phyloP scores from a whole-genome alignment of 2,329 filamentous ascomycete genomes.

The Xylaria sp. region DNA sequence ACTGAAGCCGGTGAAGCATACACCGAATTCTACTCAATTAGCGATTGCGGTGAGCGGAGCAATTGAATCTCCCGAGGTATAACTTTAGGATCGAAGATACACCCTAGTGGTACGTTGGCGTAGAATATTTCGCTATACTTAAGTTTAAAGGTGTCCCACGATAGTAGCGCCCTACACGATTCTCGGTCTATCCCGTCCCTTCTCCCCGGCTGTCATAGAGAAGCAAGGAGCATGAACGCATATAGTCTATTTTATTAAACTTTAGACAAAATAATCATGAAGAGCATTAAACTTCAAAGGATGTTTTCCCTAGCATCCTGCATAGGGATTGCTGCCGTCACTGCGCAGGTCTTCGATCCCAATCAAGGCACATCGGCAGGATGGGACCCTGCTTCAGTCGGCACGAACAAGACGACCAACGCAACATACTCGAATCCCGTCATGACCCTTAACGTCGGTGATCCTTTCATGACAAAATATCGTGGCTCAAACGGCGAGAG shows the following conservation, averaged over 20 bases:
- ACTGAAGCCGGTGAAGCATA: conserved; percentile 20
- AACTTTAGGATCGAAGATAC: not conserved
- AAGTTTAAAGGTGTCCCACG: conserved; percentile 12
- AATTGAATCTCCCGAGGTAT: not conserved
- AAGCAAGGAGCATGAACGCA: conserved; percentile 13
- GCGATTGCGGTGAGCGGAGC: not conserved
- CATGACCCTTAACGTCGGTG: conserved; percentile 53
- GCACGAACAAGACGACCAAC: conserved; percentile 52
- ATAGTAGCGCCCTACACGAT: not conserved
- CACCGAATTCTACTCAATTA: conserved; percentile 14
- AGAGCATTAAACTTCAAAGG: conserved; percentile 5
- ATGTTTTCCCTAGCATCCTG: conserved; percentile 20
- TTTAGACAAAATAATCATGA: conserved; percentile 26
- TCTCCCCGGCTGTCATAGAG: not conserved
- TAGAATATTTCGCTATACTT: conserved; percentile 18
- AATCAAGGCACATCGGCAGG: conserved; percentile 46
- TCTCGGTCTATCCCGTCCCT: not conserved
- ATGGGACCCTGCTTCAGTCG: conserved; percentile 50
- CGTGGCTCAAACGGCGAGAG: conserved; percentile 47
- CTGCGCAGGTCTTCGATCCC: conserved; percentile 49
- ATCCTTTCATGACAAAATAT: conserved; percentile 55
- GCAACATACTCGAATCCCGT: conserved; percentile 56
- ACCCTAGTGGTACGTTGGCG: not conserved
- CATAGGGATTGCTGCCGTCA: conserved; percentile 22
- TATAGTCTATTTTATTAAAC: not conserved